phyloP scores from a whole-genome alignment of 495 filamentous ascomycete genomes.

The Aspergillus saccharolyticus region DNA sequence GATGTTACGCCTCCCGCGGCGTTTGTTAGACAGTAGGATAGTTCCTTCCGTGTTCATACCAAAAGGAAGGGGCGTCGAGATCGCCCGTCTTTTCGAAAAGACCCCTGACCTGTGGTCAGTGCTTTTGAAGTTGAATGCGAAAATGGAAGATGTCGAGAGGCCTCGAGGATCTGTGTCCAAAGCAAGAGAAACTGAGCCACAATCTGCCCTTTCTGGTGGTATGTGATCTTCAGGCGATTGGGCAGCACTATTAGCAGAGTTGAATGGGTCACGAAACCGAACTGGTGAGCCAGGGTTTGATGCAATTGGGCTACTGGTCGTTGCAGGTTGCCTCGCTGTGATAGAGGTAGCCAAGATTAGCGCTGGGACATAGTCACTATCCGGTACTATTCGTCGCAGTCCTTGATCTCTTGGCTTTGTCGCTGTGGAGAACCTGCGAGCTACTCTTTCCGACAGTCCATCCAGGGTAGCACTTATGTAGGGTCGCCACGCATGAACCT shows the following conservation, averaged over 20 bases:
- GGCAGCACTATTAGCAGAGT: conserved; percentile 4
- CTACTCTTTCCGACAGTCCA: conserved; percentile 32
- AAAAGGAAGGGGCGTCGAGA: conserved; percentile 28
- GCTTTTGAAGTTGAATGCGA: conserved; percentile 16
- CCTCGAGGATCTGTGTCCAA: conserved; percentile 25
- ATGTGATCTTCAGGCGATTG: conserved; percentile 5
- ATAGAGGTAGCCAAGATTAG: conserved; percentile 39
- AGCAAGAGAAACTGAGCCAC: conserved; percentile 19
- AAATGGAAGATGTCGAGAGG: conserved; percentile 13
- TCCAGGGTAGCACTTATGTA: conserved; percentile 40
- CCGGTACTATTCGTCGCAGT: conserved; percentile 27
- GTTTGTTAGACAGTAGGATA: conserved; percentile 19
- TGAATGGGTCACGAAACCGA: conserved; percentile 36
- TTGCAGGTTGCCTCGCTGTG: conserved; percentile 11
- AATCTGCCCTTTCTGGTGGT: conserved; percentile 9
- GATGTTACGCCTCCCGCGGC: conserved; percentile 34
- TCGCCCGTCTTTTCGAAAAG: conserved; percentile 34
- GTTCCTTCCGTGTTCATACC: conserved; percentile 23
- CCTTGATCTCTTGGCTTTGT: conserved; percentile 22
- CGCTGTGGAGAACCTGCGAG: conserved; percentile 28
- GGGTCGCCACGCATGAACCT: conserved; percentile 36
- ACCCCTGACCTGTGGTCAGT: conserved; percentile 27
- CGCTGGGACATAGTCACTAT: conserved; percentile 27
- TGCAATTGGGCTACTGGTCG: conserved; percentile 3
- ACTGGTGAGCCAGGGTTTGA: conserved; percentile 19